A percentile compares a stretch with the other conserved stretches of the same genome.
phyloP scores from a whole-genome alignment of 1,139 yeast genomes.

The Pneumocystis oryctolagi region DNA sequence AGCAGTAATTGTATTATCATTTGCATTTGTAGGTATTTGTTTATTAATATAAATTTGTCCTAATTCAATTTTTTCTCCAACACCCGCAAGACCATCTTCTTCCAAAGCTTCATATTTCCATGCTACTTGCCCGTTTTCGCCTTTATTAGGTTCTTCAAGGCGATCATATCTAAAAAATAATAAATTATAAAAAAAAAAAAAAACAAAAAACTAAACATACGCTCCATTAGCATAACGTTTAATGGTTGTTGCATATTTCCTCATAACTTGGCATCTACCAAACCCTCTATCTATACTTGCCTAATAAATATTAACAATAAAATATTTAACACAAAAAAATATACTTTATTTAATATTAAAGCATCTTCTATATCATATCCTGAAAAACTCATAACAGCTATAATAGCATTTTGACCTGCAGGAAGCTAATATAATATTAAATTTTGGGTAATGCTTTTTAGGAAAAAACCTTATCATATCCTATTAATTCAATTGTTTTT shows the following conservation, averaged over 20 bases:
- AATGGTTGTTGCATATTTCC: constrained; percentile 76
- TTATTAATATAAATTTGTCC: constrained; percentile 93
- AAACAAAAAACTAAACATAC: constrained; percentile 66
- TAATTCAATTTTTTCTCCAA: constrained; percentile 75
- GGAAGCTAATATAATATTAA: constrained; percentile 36
- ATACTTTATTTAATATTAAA: constrained; percentile 60
- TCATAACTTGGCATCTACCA: constrained; percentile 94
- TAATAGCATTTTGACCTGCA: constrained; percentile 98
- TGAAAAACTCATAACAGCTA: constrained; percentile 96
- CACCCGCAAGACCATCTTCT: constrained; percentile 93
- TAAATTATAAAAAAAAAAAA: constrained; percentile 41
- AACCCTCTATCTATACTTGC: constrained; percentile 91
- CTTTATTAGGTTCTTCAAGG: constrained; percentile 2
- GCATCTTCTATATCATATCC: constrained; percentile 99
- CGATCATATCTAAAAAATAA: constrained; percentile 38
- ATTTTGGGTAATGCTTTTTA: not conserved
- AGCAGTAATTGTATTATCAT: constrained; percentile 37
- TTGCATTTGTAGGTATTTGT: constrained; percentile 76
- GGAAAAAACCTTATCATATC: constrained; percentile 50
- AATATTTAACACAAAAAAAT: not conserved
- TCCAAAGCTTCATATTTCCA: constrained; percentile 80
- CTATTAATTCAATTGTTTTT: constrained; percentile 85
- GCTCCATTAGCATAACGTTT: constrained; percentile 90
- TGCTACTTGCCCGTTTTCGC: constrained; percentile 48
- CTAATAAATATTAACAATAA: constrained; percentile 7